Evolutionary conservation across 495 filamentous ascomycete genomes (phyloP), one percentile per base, ranked within the genome.

Genomic region (Pseudoneurospora amorphoporcata): DNA sequence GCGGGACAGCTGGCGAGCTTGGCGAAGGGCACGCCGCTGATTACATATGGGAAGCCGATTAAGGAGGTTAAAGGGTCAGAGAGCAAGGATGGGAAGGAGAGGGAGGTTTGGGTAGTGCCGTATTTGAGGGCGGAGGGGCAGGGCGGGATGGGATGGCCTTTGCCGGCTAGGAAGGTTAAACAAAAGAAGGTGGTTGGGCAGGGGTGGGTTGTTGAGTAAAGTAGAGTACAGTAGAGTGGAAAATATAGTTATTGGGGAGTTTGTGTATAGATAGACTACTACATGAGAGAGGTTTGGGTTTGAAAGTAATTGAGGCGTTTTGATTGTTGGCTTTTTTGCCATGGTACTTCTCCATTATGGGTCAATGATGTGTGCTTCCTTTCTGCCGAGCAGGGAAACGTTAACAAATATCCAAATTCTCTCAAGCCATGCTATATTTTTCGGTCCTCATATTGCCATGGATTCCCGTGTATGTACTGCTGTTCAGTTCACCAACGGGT

Each of bases 1-100:
- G 91, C 88, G 8, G 84, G 86, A 10, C 92, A 94, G 78, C 86
- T 99, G n/a, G 88, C 92, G 14, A 87, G 87, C 10, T 82, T 98
- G 68, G 92, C 94, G 6, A 90, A 92, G 78, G 92, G 92, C 10
- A 98, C 95, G 16, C 93, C 95, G 72, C 83, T 98, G 71, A 79
- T 98, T 35, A 86, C 87, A 45, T 94, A 94, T 73, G 91, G 92
- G 0, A 99, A 98, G 84, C 96, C 95, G 3, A 88, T 98, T 43
- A 96, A 95, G 83, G 89, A 92, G 75, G 78, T 81, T 19, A 78
- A 81, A 69, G 78, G 71, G 0, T 74, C 73, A 9, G 76, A 79
- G 45, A 88, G 87, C 8, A 84, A 73, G 16, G 88, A 88, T 32
- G 86, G 85, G 32, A 84, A 86, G 76, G 85, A 85, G 71, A 85